Evolutionary conservation across 2,329 filamentous ascomycete species (phyloP), one percentile per base, ranked within the genome.

Genomic region (Fusarium clavum): DNA sequence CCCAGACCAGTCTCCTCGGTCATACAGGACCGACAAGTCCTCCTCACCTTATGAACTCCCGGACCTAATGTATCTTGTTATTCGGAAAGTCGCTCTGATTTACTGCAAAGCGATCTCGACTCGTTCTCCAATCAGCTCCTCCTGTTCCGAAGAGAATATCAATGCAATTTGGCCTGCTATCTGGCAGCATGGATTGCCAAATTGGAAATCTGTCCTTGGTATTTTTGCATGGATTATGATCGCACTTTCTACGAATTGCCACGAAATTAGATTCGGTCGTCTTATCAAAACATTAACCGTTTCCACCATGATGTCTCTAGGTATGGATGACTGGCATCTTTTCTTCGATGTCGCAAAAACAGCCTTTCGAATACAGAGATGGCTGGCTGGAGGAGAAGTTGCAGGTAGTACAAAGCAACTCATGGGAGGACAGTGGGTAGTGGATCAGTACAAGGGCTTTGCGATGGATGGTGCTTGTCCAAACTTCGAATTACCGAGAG

Each of bases 151-250:
- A 6, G 64, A 72, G 11, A 82, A 85, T 45, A 82, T 85, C 60
- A 58, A 78, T 12, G 71, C 73, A 45, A 79, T 87, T 8, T 88
- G 85, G 85, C 77, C 77, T 16, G 80, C 80, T 5, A 77, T 82
- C 13, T 87, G 85, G 85, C 78, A 80, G 20, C 81, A 85, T 7
- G 80, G 83, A 3, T 76, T 86, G 34, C 75, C 81, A 5, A 79
- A 77, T 8, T 86, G 85, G 84, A 82, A 83, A 61, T 73, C 78
- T 4, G 77, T 84, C 25, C 77, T 85, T 16, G 85, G 85, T 32
- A 80, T 88, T 16, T 84, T 84, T 57, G 76, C 81, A 52, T 87
- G 85, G 85, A 75, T 85, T 25, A 77, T 83, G 66, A 65, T 86
- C 48, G 79, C 81, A 11, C 75, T 86, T 12, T 77, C 81, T 18